Percentiles rank a stretch among this genome's conserved stretches.
Evolutionary conservation across 2,329 filamentous ascomycete species (phyloP).

Genomic region (Fusarium tanahbumbuense): DNA sequence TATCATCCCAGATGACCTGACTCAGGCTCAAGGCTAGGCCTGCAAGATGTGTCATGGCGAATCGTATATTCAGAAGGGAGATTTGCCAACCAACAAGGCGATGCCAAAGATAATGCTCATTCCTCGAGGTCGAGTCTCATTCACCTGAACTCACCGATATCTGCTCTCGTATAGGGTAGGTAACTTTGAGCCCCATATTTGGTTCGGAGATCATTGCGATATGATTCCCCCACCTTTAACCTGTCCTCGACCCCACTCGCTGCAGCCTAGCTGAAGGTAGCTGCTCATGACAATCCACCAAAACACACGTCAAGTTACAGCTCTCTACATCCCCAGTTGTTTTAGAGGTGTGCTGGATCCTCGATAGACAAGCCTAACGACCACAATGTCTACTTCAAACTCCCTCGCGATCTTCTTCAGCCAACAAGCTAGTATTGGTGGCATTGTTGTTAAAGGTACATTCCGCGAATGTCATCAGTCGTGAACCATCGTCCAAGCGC

Average conservation of each 20-base stretch:
- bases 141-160: constrained; percentile 7
- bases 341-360: constrained; percentile 1
- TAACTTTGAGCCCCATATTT: neutral
- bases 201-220: neutral
- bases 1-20: neutral
- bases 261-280: constrained; percentile 25
- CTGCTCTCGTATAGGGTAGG: neutral
- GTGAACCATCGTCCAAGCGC: constrained; percentile 4
- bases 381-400: constrained; percentile 54
- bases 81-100: neutral
- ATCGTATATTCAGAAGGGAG: neutral
- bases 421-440: constrained; percentile 59
- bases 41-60: neutral
- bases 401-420: constrained; percentile 58
- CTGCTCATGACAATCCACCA: constrained; percentile 25
- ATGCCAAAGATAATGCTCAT: neutral
- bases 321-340: constrained; percentile 26
- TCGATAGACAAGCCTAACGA: neutral
- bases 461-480: constrained; percentile 6
- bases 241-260: constrained; percentile 27
- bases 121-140: neutral
- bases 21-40: neutral
- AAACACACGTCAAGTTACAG: constrained; percentile 40
- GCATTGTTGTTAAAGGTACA: constrained; percentile 62
- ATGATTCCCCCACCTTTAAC: neutral